These are phyloP conservation scores for Cenchrus purpureus DNA, from an alignment of 176 grass and related monocot species.

Conservation along the genomic window DNA sequence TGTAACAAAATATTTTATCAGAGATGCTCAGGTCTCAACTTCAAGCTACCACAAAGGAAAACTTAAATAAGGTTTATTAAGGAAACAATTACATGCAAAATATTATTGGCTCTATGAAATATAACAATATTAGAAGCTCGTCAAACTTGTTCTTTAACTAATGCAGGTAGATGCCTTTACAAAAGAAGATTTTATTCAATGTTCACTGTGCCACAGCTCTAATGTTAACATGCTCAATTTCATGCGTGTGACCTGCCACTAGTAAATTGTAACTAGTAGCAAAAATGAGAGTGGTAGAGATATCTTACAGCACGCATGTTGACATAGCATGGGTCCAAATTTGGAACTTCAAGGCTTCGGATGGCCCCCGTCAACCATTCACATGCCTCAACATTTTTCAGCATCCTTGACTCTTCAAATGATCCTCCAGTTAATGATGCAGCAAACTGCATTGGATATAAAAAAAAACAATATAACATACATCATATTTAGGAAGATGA, in stretches of 20 bases:
- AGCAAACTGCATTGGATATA: constrained; percentile 61
- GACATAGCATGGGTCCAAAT: constrained; percentile 88
- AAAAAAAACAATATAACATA: constrained; percentile 44
- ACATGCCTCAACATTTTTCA: constrained; percentile 99
- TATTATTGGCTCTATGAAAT: background rate
- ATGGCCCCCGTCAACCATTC: constrained; percentile 97
- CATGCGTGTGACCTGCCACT: constrained; percentile 1
- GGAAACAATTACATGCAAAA: constrained; percentile 1
- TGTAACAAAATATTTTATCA: constrained; percentile 9
- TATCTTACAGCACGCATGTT: constrained; percentile 84
- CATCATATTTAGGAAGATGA: constrained; percentile 18
- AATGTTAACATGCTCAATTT: constrained; percentile 33
- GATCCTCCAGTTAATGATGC: constrained; percentile 82
- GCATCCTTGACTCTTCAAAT: constrained; percentile 93
- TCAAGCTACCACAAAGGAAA: constrained; percentile 12
- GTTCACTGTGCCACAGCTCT: constrained; percentile 28
- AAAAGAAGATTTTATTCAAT: background rate
- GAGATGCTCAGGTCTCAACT: constrained; percentile 12
- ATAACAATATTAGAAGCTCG: constrained; percentile 1
- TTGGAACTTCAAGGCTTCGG: constrained; percentile 75
- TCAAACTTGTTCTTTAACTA: constrained; percentile 7
- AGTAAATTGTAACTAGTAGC: constrained; percentile 31
- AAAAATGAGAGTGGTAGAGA: constrained; percentile 25
- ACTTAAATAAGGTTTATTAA: constrained; percentile 1
- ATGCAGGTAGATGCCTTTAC: constrained; percentile 2